phyloP scores from a whole-genome alignment of 257 asterid genomes.

The Solanum bulbocastanum region DNA sequence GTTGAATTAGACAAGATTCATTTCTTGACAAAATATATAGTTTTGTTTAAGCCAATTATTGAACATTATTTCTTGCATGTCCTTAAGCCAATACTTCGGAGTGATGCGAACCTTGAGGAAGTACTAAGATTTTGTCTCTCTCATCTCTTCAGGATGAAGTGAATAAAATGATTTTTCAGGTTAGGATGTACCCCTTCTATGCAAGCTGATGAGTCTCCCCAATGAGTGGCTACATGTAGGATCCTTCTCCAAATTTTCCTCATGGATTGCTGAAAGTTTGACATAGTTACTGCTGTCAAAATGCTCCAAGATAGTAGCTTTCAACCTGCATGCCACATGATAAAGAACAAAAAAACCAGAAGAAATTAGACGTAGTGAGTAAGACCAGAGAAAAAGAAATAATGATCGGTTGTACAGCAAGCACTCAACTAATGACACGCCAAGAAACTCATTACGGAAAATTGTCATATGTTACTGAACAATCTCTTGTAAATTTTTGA shows the following conservation, averaged over 20 bases:
- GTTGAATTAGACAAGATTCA: neutral
- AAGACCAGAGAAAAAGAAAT: neutral
- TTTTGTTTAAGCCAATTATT: neutral
- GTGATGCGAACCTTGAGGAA: neutral
- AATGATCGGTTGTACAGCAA: neutral
- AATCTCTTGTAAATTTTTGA: neutral
- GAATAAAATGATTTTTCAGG: neutral
- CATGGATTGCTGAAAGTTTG: constrained; percentile 40
- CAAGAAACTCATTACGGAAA: neutral
- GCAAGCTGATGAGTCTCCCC: constrained; percentile 51
- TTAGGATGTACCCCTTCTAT: constrained; percentile 42
- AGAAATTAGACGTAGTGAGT: neutral
- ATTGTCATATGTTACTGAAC: neutral
- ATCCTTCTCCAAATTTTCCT: constrained; percentile 66
- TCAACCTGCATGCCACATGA: constrained; percentile 56
- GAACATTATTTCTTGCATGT: neutral
- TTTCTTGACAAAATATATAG: neutral
- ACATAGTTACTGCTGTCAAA: constrained; percentile 41
- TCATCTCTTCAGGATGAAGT: neutral
- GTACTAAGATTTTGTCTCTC: neutral
- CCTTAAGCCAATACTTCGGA: neutral
- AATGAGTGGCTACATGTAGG: constrained; percentile 71
- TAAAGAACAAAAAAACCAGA: constrained; percentile 1
- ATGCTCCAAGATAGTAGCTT: constrained; percentile 60
- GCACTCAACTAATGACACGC: neutral